phyloP scores from a whole-genome alignment of 768 basidiomycete species.

The Amanita jacksonii region DNA sequence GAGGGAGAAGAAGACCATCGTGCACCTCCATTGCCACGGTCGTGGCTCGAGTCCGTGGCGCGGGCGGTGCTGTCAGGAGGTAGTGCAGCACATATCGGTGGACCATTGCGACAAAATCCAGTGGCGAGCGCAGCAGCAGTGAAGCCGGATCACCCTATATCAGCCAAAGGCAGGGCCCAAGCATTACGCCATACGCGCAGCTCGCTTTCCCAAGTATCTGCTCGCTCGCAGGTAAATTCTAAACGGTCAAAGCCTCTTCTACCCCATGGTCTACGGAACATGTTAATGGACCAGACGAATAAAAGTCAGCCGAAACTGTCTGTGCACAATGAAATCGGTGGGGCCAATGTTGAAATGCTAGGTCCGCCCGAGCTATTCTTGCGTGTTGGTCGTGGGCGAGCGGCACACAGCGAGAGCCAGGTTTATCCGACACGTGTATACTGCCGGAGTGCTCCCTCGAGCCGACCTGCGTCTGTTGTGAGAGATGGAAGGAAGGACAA shows the following conservation, averaged over 20 bases:
- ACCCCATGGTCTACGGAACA: background rate
- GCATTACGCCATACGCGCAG: slow-evolving; percentile 27
- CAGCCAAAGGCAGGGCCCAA: slow-evolving; percentile 13
- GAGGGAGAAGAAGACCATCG: slow-evolving; percentile 21
- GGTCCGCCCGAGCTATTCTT: slow-evolving; percentile 30
- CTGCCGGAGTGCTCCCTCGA: slow-evolving; percentile 63
- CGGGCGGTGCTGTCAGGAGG: slow-evolving; percentile 52
- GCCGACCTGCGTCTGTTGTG: slow-evolving; percentile 42
- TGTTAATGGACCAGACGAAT: slow-evolving; percentile 28
- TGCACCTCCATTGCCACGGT: slow-evolving; percentile 49
- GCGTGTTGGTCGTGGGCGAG: slow-evolving; percentile 25
- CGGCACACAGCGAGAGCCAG: slow-evolving; percentile 26
- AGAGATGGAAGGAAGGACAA: slow-evolving; percentile 12
- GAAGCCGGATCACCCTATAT: background rate
- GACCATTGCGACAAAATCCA: slow-evolving; percentile 22
- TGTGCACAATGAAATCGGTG: background rate
- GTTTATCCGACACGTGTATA: slow-evolving; percentile 49
- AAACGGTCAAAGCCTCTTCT: slow-evolving; percentile 9
- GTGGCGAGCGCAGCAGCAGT: slow-evolving; percentile 4
- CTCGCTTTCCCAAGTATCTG: slow-evolving; percentile 29
- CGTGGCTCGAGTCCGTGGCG: slow-evolving; percentile 68
- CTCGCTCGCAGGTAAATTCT: slow-evolving; percentile 7
- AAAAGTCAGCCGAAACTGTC: slow-evolving; percentile 7
- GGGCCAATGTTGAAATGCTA: slow-evolving; percentile 9
- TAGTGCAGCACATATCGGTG: slow-evolving; percentile 34